These are phyloP conservation scores for Durio zibethinus DNA, from an alignment of 345 rosid species.

Conservation along the genomic window DNA sequence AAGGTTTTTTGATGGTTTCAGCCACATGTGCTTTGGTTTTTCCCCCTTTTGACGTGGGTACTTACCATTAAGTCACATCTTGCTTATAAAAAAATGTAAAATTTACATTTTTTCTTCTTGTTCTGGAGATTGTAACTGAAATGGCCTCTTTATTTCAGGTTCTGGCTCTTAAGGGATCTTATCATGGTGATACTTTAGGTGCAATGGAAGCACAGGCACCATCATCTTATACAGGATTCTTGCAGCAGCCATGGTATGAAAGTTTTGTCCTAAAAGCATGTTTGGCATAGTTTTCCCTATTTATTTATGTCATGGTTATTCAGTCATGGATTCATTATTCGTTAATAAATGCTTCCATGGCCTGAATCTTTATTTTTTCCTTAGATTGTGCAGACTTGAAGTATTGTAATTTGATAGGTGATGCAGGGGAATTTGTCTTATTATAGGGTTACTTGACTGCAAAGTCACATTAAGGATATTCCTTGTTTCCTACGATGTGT, in stretches of 20 bases:
- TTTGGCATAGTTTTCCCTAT: background rate
- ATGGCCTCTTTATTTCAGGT: slow-evolving; percentile 43
- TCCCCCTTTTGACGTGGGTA: background rate
- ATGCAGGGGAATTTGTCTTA: background rate
- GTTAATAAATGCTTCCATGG: background rate
- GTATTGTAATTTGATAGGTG: background rate
- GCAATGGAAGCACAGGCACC: slow-evolving; percentile 99
- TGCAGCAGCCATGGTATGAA: slow-evolving; percentile 89
- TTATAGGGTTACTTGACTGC: background rate
- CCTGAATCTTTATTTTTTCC: background rate
- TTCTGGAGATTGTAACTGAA: background rate
- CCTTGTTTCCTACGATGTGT: background rate
- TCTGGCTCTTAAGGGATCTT: slow-evolving; percentile 86
- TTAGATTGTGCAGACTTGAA: background rate
- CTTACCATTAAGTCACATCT: background rate
- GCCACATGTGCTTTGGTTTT: background rate
- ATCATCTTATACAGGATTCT: slow-evolving; percentile 80
- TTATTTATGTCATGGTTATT: background rate
- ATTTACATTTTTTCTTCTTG: background rate
- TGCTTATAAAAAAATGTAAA: background rate
- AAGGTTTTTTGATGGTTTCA: background rate
- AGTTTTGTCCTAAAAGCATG: background rate
- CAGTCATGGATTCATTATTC: background rate
- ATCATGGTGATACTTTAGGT: slow-evolving; percentile 97
- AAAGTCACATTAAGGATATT: background rate